Evolutionary conservation across 768 basidiomycete species (phyloP).

Genomic region (Infundibulicybe gibba): DNA sequence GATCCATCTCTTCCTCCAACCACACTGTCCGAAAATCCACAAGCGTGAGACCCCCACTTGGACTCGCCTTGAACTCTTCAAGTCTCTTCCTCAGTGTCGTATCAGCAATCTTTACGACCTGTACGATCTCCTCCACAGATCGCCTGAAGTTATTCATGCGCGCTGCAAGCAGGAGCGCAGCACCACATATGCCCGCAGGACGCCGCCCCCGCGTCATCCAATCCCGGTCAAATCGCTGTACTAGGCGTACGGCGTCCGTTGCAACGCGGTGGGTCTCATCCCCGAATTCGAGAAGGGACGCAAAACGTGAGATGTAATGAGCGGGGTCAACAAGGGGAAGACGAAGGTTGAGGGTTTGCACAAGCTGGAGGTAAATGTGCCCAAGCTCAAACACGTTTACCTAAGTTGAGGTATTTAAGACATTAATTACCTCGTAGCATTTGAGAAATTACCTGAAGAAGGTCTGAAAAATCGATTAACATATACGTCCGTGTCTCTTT

Average conservation of each 20-base stretch:
- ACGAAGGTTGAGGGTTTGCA: slow-evolving; percentile 80
- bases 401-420: slow-evolving; percentile 30
- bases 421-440: neutral
- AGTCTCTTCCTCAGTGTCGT: slow-evolving; percentile 89
- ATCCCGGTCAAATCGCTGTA: slow-evolving; percentile 90
- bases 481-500: slow-evolving; percentile 91
- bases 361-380: slow-evolving; percentile 91
- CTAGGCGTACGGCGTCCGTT: slow-evolving; percentile 89
- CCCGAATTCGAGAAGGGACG: slow-evolving; percentile 92
- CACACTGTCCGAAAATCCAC: slow-evolving; percentile 88
- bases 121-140: slow-evolving; percentile 92
- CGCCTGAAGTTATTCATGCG: slow-evolving; percentile 98
- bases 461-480: slow-evolving; percentile 99
- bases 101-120: slow-evolving; percentile 99
- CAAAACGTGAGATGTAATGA: slow-evolving; percentile 94
- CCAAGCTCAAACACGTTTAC: slow-evolving; percentile 98
- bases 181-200: slow-evolving; percentile 97
- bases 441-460: slow-evolving; percentile 63
- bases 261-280: slow-evolving; percentile 92
- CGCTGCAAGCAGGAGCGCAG: slow-evolving; percentile 90
- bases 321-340: slow-evolving; percentile 93
- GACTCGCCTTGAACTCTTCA: slow-evolving; percentile 91
- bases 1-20: slow-evolving; percentile 90
- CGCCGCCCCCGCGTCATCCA: slow-evolving; percentile 97
- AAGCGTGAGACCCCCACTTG: slow-evolving; percentile 80